Base-by-base conservation (phyloP, 2,329 filamentous ascomycete species). In the Chaetomiaceae sp. region DNA sequence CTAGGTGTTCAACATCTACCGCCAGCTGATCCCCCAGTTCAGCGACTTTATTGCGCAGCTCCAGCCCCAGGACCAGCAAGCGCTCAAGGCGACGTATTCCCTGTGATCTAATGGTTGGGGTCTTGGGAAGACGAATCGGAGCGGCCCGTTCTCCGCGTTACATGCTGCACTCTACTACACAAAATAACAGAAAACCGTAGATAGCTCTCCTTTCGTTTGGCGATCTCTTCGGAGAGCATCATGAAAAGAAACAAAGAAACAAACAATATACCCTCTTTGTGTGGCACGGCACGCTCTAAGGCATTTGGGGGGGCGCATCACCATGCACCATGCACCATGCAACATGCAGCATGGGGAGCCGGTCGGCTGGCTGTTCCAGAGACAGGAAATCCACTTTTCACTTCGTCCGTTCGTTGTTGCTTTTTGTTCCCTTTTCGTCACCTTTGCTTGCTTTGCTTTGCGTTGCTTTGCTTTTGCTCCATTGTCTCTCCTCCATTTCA, bases 1-100 rank as follows among this genome's bases (percentile, higher is more conserved):
- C n/a, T n/a, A 82, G 80, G 73, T 77, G 16, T 68, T 83, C 57
- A 72, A 72, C 52, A 70, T 75, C 27, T 84, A 84, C 65, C 76
- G 77, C 51, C 75, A 79, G 59, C 75, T 84, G 57, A 84, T 84
- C 48, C 79, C 80, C 13, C 75, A 81, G 53, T 83, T 84, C 59
- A 68, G 72, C 59, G 73, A 77, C 18, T 84, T 84, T 58, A 62
- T 84, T 42, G 64, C 65, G 16, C 77, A 77, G 58, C 65, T 84
- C 61, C 70, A 72, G 44, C 68, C 74, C 9, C 68, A 73, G 46
- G 77, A 82, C 53, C 76, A 74, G 53, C 72, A 78, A 56, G 71
- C 70, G 16, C 68, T 84, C 43, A 73, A 72, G 59, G 58, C 67
- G 33, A 74, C 71, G 23, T 84, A 82, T 64, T 67, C 65, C 20